These are phyloP conservation scores for Tubosaeta sp. DNA, from an alignment of 768 basidiomycete species.

Conservation along the genomic window DNA sequence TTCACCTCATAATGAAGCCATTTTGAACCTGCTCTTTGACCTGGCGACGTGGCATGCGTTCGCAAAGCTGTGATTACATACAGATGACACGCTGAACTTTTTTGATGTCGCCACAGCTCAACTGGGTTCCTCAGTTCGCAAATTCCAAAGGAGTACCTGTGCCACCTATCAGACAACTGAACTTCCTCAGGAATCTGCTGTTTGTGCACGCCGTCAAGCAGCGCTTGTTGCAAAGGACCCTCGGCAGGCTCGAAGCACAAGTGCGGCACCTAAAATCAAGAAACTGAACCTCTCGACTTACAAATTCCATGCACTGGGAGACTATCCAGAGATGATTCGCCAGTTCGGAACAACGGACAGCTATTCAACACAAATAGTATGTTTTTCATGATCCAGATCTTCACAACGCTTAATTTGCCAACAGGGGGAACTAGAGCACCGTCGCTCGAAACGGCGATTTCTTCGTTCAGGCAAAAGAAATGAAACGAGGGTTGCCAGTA, in stretches of 20 bases:
- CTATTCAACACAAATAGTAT: slow-evolving; percentile 35
- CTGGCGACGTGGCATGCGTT: slow-evolving; percentile 33
- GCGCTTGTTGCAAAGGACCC: not conserved
- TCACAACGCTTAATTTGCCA: not conserved
- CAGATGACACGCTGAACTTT: slow-evolving; percentile 12
- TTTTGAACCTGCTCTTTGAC: slow-evolving; percentile 25
- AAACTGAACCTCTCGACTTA: slow-evolving; percentile 12
- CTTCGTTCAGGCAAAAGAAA: not conserved
- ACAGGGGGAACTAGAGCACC: slow-evolving; percentile 39
- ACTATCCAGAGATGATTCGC: slow-evolving; percentile 10
- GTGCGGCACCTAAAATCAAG: not conserved
- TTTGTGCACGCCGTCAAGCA: not conserved
- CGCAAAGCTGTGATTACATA: slow-evolving; percentile 33
- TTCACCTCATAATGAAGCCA: slow-evolving; percentile 11
- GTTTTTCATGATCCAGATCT: no score
- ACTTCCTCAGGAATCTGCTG: not conserved
- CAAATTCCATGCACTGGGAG: slow-evolving; percentile 12
- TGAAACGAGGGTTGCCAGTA: not conserved
- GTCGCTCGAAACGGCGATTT: not conserved
- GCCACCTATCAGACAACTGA: not conserved
- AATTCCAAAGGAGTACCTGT: slow-evolving; percentile 12
- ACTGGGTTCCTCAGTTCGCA: slow-evolving; percentile 15
- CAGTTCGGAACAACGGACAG: slow-evolving; percentile 32
- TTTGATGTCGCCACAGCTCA: slow-evolving; percentile 17
- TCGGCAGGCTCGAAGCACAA: not conserved